Evolutionary conservation across 352 stramenopile genomes (phyloP), one percentile per base, ranked within the genome.

Genomic region (Phytopythium sindhum): DNA sequence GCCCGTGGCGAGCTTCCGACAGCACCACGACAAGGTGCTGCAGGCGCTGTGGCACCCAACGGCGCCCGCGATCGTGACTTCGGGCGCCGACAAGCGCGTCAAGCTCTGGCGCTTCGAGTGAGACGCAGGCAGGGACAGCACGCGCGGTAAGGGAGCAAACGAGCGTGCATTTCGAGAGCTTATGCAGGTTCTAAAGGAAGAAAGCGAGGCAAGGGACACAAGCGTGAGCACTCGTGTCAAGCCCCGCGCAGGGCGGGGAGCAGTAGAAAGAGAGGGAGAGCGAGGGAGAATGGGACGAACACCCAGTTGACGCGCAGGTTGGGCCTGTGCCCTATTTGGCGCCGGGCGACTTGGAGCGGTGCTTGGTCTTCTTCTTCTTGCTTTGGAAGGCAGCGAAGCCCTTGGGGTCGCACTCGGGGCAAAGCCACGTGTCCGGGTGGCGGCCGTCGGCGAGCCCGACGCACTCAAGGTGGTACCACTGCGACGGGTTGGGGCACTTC

Each of bases 391-490:
- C 80, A 41, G 81, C 81, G 64, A 92, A 91, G 55, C 78, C 73
- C 69, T 93, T 92, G 11, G 83, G 84, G 70, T 93, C 84, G 73
- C 86, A 95, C 70, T 93, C 84, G 15, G 86, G 86, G 51, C 86
- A 95, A 41, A 95, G 75, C 86, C 86, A 95, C 70, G 84, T 93
- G 69, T 95, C 84, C 15, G 86, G 86, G 56, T 93, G 86, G 31
- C 83, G 81, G 3, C 86, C 84, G 52, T 93, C 83, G 24, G 81
- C 86, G 47, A 95, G 82, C 23, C 85, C 87, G 17, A 95, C 85
- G 65, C 87, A 95, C 72, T 93, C 84, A 54, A 93, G 69, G 64
- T 95, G 87, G 72, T 95, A 95, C 87, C 87, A 95, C 68, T 95
- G 83, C 65, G 82, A 91, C 68, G 85, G 85, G 67, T 93, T 94